Percentiles rank a stretch among this genome's conserved stretches.
Evolutionary conservation across 2,329 filamentous ascomycete species (phyloP).

Genomic region (Alternaria sp.): DNA sequence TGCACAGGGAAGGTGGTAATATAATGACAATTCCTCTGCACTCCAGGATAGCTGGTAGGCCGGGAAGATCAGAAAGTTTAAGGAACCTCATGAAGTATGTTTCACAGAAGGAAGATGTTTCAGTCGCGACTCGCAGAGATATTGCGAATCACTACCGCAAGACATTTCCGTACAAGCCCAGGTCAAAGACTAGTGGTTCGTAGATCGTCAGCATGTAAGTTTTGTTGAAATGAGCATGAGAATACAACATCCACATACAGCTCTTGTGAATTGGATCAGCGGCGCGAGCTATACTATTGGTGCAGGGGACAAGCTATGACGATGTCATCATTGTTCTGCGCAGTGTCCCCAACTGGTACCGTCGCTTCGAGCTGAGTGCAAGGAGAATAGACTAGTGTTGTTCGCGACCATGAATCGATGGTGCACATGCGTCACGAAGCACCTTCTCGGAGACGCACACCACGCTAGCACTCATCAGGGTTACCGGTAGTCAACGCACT

Average conservation of each 20-base stretch:
- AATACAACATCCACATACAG: neutral
- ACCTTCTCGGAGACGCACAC: neutral
- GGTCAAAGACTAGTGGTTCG: constrained; percentile 24
- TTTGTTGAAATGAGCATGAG: neutral
- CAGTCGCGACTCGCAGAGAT: constrained; percentile 62
- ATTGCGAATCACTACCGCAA: constrained; percentile 61
- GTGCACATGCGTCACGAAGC: neutral
- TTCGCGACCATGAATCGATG: neutral
- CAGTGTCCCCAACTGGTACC: neutral
- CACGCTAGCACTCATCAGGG: neutral
- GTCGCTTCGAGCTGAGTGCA: neutral
- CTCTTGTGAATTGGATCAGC: too few species aligned
- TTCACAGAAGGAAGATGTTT: constrained; percentile 61
- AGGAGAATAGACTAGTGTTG: neutral
- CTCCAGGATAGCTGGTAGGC: constrained; percentile 62
- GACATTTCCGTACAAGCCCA: constrained; percentile 56
- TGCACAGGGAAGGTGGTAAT: constrained; percentile 61
- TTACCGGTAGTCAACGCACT: neutral
- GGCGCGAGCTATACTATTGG: too few species aligned
- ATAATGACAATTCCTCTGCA: constrained; percentile 67
- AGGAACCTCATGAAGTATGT: constrained; percentile 64
- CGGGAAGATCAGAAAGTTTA: constrained; percentile 61
- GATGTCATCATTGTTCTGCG: too few species aligned
- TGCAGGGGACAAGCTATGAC: too few species aligned
- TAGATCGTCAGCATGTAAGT: neutral